phyloP scores from a whole-genome alignment of 495 filamentous ascomycete species.

The Xylaria venustula region DNA sequence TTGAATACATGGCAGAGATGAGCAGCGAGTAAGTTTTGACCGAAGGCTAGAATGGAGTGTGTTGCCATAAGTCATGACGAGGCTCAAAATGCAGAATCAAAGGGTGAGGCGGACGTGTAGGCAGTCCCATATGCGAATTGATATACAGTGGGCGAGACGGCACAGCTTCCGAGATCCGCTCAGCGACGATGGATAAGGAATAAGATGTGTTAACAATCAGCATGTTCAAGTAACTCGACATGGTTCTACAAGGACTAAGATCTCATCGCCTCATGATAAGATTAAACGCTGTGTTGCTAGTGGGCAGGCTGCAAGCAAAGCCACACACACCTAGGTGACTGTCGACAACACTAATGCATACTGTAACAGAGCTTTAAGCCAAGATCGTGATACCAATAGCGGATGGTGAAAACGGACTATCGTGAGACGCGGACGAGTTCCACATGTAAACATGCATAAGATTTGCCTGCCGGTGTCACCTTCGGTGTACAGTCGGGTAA shows the following conservation, averaged over 20 bases:
- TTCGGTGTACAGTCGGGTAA: constrained; percentile 8
- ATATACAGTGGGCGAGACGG: not conserved
- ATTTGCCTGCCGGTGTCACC: not conserved
- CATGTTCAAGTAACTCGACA: not conserved
- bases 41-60: constrained; percentile 2
- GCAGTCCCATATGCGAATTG: not conserved
- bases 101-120: constrained; percentile 10
- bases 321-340: constrained; percentile 8
- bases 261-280: constrained; percentile 12
- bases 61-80: not conserved
- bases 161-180: constrained; percentile 12
- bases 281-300: not conserved
- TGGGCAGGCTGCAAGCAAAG: constrained; percentile 12
- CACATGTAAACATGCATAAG: not conserved
- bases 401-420: not conserved
- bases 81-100: constrained; percentile 12
- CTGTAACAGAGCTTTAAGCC: not conserved
- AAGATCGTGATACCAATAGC: not conserved
- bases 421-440: not conserved
- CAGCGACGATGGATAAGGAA: not conserved
- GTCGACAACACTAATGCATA: not conserved
- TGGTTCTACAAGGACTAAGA: constrained; percentile 4
- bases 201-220: not conserved
- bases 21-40: not conserved
- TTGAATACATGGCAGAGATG: constrained; percentile 2